These are phyloP conservation scores for Termitomyces eurrhizus DNA, from an alignment of 768 basidiomycete genomes.

Conservation along the genomic window DNA sequence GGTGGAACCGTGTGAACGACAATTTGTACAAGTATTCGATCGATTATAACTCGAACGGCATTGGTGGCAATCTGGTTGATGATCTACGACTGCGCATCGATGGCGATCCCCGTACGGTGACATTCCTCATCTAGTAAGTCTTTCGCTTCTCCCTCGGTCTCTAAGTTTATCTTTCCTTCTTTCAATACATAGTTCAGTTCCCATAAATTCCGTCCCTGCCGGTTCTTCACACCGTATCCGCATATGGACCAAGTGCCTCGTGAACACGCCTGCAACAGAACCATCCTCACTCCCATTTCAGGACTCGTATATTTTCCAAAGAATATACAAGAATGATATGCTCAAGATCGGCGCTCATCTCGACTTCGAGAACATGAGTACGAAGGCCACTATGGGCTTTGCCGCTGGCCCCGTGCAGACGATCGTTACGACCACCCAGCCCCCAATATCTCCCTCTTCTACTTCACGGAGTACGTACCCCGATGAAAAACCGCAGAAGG, in stretches of 20 bases:
- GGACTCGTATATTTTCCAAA: constrained; percentile 57
- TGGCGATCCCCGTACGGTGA: constrained; percentile 47
- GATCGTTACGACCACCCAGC: constrained; percentile 16
- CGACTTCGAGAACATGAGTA: constrained; percentile 47
- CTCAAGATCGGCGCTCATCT: constrained; percentile 59
- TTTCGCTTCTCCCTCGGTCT: not conserved
- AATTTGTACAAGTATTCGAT: constrained; percentile 51
- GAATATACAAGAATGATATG: constrained; percentile 60
- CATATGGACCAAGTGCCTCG: constrained; percentile 55
- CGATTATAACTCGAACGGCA: constrained; percentile 64
- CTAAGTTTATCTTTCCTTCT: constrained; percentile 6
- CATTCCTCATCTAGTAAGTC: constrained; percentile 61
- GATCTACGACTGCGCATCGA: constrained; percentile 50
- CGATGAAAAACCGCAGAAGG: constrained; percentile 14
- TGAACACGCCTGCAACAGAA: constrained; percentile 26
- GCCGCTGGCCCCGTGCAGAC: constrained; percentile 35
- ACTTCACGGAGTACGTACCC: not conserved
- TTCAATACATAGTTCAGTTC: constrained; percentile 40
- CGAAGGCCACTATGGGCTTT: constrained; percentile 49
- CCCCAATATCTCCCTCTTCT: not conserved
- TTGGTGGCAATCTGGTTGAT: constrained; percentile 51
- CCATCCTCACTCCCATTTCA: constrained; percentile 34
- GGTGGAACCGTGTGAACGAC: constrained; percentile 46
- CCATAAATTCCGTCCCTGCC: constrained; percentile 46
- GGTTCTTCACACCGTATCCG: constrained; percentile 62